phyloP scores from a whole-genome alignment of 768 basidiomycete species.

The Calocybe cyanea region DNA sequence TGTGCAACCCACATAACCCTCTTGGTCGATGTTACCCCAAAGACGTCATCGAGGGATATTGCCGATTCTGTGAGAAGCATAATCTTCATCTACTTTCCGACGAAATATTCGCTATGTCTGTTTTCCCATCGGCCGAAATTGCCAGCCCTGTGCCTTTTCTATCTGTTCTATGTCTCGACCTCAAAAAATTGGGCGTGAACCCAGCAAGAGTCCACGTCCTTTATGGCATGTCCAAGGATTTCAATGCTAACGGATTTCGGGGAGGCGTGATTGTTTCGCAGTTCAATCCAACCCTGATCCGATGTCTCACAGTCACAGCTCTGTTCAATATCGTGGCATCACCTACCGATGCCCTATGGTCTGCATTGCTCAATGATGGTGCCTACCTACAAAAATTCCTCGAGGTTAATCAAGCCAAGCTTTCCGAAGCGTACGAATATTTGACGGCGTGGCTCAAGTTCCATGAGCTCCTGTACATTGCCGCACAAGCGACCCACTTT shows the following conservation, averaged over 20 bases:
- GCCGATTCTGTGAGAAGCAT: slow-evolving; percentile 12
- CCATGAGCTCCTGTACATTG: slow-evolving; percentile 18
- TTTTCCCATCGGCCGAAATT: slow-evolving; percentile 16
- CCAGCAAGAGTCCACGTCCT: slow-evolving; percentile 21
- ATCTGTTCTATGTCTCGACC: slow-evolving; percentile 20
- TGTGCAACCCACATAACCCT: slow-evolving; percentile 29
- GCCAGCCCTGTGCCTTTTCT: slow-evolving; percentile 19
- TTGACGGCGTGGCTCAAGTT: slow-evolving; percentile 20
- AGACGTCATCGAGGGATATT: slow-evolving; percentile 20
- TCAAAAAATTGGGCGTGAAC: slow-evolving; percentile 3
- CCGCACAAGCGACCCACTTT: slow-evolving; percentile 17
- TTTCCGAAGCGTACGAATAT: slow-evolving; percentile 20
- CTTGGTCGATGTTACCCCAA: slow-evolving; percentile 18
- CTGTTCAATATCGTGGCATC: slow-evolving; percentile 19
- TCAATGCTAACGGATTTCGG: slow-evolving; percentile 24
- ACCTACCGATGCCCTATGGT: slow-evolving; percentile 20
- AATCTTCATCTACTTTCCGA: slow-evolving; percentile 26
- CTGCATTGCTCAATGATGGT: slow-evolving; percentile 19
- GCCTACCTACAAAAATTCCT: slow-evolving; percentile 16
- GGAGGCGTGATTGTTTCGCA: slow-evolving; percentile 18
- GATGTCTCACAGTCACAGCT: slow-evolving; percentile 14
- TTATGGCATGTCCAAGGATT: slow-evolving; percentile 28
- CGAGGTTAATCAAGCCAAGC: slow-evolving; percentile 10
- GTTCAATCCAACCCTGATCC: slow-evolving; percentile 16
- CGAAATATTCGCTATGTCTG: slow-evolving; percentile 25